These are phyloP conservation scores for Setomelanomma holmii DNA, from an alignment of 2,329 filamentous ascomycete genomes.

Conservation along the genomic window DNA sequence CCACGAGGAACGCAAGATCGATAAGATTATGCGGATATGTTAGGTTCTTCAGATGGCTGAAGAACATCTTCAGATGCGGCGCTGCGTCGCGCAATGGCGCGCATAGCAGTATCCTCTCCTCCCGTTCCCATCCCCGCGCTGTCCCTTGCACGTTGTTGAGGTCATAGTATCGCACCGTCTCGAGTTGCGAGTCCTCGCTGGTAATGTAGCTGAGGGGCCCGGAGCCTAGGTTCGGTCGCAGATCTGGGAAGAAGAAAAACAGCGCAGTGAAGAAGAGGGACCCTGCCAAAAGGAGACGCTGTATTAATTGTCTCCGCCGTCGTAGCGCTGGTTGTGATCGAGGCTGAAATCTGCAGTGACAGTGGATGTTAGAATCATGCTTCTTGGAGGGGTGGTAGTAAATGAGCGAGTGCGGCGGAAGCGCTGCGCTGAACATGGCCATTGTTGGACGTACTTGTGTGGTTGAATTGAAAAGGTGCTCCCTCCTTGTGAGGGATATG, in stretches of 20 bases:
- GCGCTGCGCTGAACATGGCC: constrained; percentile 31
- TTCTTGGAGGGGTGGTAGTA: constrained; percentile 23
- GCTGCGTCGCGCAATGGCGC: constrained; percentile 93
- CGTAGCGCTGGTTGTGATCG: constrained; percentile 76
- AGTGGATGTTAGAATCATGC: constrained; percentile 41
- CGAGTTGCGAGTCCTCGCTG: constrained; percentile 76
- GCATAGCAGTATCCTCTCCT: constrained; percentile 93
- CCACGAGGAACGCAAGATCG: constrained; percentile 94
- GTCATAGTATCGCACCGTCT: constrained; percentile 97
- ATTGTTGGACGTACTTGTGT: constrained; percentile 71
- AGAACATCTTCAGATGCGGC: constrained; percentile 95
- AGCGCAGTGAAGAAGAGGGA: constrained; percentile 66
- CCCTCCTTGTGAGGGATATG: constrained; percentile 72
- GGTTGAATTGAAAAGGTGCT: constrained; percentile 85
- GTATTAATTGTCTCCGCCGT: constrained; percentile 74
- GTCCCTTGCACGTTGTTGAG: constrained; percentile 90
- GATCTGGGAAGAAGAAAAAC: constrained; percentile 78
- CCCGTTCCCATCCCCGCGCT: constrained; percentile 91
- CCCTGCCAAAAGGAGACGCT: constrained; percentile 68
- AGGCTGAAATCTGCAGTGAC: constrained; percentile 76
- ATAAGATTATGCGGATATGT: constrained; percentile 97
- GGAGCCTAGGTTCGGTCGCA: constrained; percentile 68
- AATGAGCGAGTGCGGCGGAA: constrained; percentile 23
- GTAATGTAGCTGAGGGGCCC: constrained; percentile 73
- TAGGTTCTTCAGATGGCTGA: constrained; percentile 93